These are phyloP conservation scores for Corynespora cassiicola DNA, from an alignment of 2,329 filamentous ascomycete genomes.

Conservation along the genomic window DNA sequence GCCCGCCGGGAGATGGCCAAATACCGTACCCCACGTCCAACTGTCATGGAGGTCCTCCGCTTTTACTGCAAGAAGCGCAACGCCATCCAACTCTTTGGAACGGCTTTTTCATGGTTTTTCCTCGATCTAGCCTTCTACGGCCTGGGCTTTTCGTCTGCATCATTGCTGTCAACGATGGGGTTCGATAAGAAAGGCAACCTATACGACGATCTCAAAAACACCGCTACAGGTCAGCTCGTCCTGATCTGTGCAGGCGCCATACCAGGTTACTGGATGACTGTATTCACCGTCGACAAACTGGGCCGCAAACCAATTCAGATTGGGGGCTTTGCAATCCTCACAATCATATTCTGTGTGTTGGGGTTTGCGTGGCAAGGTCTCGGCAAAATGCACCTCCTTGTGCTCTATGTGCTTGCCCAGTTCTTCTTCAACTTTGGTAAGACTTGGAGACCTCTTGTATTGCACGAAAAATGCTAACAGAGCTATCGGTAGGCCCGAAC, in stretches of 20 bases:
- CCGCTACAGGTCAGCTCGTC: constrained; percentile 78
- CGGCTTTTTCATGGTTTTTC: constrained; percentile 83
- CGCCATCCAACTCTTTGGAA: constrained; percentile 73
- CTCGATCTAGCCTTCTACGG: constrained; percentile 65
- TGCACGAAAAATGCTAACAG: background rate
- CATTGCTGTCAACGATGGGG: constrained; percentile 72
- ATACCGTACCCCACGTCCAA: constrained; percentile 38
- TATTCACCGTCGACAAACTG: constrained; percentile 66
- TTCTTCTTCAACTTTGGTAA: constrained; percentile 54
- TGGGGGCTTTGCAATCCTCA: constrained; percentile 19
- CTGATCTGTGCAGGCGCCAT: constrained; percentile 77
- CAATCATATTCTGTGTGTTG: constrained; percentile 19
- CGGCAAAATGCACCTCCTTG: constrained; percentile 43
- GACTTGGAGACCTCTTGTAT: background rate
- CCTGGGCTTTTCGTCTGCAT: constrained; percentile 74
- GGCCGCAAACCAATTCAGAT: constrained; percentile 53
- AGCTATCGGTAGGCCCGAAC: constrained; percentile 34
- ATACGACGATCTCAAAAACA: constrained; percentile 73
- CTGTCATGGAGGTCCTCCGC: constrained; percentile 65
- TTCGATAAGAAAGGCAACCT: constrained; percentile 65
- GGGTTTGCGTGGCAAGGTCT: constrained; percentile 17
- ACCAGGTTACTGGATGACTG: constrained; percentile 72
- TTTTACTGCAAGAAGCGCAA: constrained; percentile 77
- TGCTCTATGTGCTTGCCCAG: constrained; percentile 49
- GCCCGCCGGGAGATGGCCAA: constrained; percentile 52